Conservation (phyloP, 2,329 filamentous ascomycete genomes). For the Fusarium nanum region DNA sequence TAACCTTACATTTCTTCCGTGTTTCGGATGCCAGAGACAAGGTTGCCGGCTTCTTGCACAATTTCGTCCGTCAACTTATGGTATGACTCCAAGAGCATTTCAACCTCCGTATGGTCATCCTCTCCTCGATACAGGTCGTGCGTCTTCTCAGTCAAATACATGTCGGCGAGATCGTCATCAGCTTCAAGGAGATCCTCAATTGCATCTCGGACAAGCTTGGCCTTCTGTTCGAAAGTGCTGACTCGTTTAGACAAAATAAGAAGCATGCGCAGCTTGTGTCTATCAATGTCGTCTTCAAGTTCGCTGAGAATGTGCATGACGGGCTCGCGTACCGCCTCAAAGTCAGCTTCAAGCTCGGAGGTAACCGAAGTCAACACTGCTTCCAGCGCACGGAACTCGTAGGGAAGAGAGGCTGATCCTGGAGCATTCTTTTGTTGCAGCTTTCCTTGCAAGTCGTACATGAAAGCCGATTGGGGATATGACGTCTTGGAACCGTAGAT, state of each 20-base stretch:
- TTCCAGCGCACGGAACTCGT: slow-evolving; percentile 96
- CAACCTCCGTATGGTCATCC: slow-evolving; percentile 94
- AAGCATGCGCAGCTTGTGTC: slow-evolving; percentile 89
- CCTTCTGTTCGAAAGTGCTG: slow-evolving; percentile 97
- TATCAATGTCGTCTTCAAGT: slow-evolving; percentile 95
- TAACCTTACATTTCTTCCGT: slow-evolving; percentile 91
- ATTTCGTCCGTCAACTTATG: slow-evolving; percentile 99
- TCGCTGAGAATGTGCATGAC: slow-evolving; percentile 90
- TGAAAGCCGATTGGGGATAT: slow-evolving; percentile 95
- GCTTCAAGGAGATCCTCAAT: slow-evolving; percentile 96
- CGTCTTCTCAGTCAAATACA: slow-evolving; percentile 94
- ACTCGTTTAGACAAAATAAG: slow-evolving; percentile 95
- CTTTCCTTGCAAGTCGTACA: slow-evolving; percentile 96
- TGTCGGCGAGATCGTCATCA: slow-evolving; percentile 91
- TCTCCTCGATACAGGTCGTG: slow-evolving; percentile 78
- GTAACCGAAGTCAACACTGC: slow-evolving; percentile 95
- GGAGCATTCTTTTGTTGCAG: slow-evolving; percentile 79
- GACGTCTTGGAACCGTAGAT: slow-evolving; percentile 95
- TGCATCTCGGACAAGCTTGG: slow-evolving; percentile 90
- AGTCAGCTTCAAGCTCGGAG: slow-evolving; percentile 90
- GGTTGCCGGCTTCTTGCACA: slow-evolving; percentile 91
- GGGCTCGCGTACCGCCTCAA: slow-evolving; percentile 91
- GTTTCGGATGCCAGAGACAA: slow-evolving; percentile 95
- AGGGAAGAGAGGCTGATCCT: slow-evolving; percentile 77
- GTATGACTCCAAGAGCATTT: slow-evolving; percentile 96